These are phyloP conservation scores for Ceratocystis harringtonii DNA, from an alignment of 2,329 filamentous ascomycete species.

Conservation along the genomic window DNA sequence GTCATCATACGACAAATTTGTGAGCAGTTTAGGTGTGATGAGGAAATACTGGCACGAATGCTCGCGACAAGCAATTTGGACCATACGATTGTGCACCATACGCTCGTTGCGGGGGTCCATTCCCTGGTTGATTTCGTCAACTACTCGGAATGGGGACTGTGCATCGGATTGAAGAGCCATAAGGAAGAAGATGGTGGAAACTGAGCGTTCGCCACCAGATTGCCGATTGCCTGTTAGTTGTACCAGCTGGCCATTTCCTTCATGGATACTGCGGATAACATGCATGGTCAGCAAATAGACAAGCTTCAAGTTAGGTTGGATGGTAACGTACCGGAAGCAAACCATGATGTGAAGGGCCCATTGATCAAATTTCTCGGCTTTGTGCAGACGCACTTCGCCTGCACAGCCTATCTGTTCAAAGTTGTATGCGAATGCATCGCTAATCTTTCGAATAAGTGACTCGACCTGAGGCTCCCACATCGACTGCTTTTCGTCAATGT, in stretches of 20 bases:
- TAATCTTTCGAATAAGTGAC: constrained; percentile 62
- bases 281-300: neutral
- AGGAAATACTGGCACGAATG: constrained; percentile 82
- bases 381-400: constrained; percentile 75
- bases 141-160: constrained; percentile 88
- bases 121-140: constrained; percentile 98
- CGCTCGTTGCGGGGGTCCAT: constrained; percentile 98
- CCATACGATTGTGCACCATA: constrained; percentile 95
- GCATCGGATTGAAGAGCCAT: constrained; percentile 94
- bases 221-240: constrained; percentile 76
- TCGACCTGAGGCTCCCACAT: constrained; percentile 79
- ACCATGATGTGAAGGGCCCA: constrained; percentile 93
- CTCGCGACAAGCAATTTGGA: constrained; percentile 85
- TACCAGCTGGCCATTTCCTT: constrained; percentile 16
- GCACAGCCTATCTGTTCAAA: constrained; percentile 90
- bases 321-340: constrained; percentile 61
- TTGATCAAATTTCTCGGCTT: constrained; percentile 81
- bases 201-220: constrained; percentile 87
- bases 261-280: constrained; percentile 14
- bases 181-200: constrained; percentile 96
- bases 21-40: constrained; percentile 89
- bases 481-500: constrained; percentile 50
- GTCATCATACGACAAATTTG: constrained; percentile 67
- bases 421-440: constrained; percentile 79
- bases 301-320: constrained; percentile 3